A percentile compares a stretch with the other conserved stretches of the same genome.
Evolutionary conservation across 163 green algal genomes (phyloP).

Genomic region (Scenedesmus sp.): DNA sequence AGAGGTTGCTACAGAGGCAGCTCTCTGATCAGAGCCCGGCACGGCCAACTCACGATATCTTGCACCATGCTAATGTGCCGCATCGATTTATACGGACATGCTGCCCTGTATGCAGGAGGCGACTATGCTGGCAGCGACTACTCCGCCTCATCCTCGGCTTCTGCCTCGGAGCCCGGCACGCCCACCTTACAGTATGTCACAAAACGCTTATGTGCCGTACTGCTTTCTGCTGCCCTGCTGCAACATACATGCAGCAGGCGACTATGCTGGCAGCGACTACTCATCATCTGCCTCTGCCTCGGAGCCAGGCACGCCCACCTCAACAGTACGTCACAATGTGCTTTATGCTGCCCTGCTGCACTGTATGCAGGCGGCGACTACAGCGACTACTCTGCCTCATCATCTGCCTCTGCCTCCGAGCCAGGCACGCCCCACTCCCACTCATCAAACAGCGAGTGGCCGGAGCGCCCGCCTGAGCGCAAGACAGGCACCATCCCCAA

Average conservation of each 20-base stretch:
- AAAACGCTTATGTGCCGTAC: no score
- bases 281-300: not conserved
- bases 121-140: no score
- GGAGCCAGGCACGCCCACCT: not conserved
- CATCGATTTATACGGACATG: no score
- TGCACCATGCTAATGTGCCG: no score
- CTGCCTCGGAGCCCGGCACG: no score
- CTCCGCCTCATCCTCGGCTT: no score
- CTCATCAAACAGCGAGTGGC: not conserved
- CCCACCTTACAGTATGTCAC: no score
- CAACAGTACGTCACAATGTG: not conserved
- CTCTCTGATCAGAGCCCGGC: no score
- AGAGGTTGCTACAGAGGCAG: no score
- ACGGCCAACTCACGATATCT: no score
- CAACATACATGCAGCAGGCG: not conserved
- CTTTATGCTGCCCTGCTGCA: not conserved
- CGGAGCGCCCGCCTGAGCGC: not conserved
- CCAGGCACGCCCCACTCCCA: not conserved
- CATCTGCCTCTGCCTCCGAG: not conserved
- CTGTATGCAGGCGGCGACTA: not conserved
- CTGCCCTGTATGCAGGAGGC: no score
- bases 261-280: not conserved
- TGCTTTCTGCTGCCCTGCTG: not conserved
- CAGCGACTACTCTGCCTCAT: not conserved
- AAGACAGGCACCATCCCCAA: slow-evolving; percentile 31